Evolutionary conservation across 2,329 filamentous ascomycete genomes (phyloP).

Genomic region (Nannizziopsis arthrosporioides): DNA sequence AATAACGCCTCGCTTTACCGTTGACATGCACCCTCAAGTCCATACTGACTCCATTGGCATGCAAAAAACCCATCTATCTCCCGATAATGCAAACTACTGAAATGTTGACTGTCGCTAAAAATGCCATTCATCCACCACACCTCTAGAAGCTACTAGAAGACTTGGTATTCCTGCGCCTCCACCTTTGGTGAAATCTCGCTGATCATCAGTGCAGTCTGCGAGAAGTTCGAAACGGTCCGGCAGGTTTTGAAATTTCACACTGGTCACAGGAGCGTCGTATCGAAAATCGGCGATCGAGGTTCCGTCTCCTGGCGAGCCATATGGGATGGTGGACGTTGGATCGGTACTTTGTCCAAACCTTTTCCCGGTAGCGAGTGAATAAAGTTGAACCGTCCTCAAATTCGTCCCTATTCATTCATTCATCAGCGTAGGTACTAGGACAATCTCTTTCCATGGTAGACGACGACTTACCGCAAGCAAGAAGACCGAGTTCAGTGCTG

Average conservation of each 20-base stretch:
- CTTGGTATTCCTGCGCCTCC: constrained; percentile 23
- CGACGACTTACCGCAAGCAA: constrained; percentile 27
- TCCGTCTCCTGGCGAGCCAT: neutral
- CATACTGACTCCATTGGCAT: neutral
- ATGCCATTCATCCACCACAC: constrained; percentile 28
- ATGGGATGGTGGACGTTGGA: neutral
- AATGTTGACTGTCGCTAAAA: neutral
- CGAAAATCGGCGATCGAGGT: neutral
- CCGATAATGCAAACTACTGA: neutral
- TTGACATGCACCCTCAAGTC: neutral
- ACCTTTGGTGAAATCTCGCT: constrained; percentile 3
- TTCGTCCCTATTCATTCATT: constrained; percentile 21
- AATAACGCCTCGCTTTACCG: neutral
- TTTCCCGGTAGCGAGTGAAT: constrained; percentile 29
- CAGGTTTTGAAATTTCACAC: constrained; percentile 25
- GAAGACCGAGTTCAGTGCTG: constrained; percentile 27
- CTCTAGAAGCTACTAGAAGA: constrained; percentile 25
- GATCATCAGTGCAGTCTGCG: neutral
- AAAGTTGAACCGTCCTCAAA: constrained; percentile 26
- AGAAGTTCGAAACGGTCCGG: constrained; percentile 7
- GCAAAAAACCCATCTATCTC: neutral
- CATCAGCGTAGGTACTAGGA: constrained; percentile 3
- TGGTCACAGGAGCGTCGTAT: constrained; percentile 21
- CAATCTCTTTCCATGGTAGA: neutral
- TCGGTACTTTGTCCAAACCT: constrained; percentile 8